These are phyloP conservation scores for Ophiocordyceps robertsii DNA, from an alignment of 2,329 filamentous ascomycete genomes.

Conservation along the genomic window DNA sequence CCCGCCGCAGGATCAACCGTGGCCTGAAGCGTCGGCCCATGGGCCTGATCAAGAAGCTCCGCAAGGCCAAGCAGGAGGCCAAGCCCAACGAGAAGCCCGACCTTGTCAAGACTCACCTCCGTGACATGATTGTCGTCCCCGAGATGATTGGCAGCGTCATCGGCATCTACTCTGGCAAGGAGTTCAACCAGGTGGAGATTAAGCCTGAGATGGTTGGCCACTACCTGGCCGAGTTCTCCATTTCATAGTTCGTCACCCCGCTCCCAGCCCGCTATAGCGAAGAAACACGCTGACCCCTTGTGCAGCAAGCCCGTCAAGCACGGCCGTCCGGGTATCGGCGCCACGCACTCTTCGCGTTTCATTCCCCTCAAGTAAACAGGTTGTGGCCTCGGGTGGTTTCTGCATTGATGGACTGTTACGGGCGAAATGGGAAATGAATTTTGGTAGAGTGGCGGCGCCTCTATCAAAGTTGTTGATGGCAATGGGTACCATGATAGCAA, in stretches of 20 bases:
- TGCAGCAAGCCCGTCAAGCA: constrained; percentile 98
- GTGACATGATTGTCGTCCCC: constrained; percentile 99
- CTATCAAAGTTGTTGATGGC: constrained; percentile 31
- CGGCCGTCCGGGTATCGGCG: constrained; percentile 99
- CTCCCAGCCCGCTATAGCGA: background rate
- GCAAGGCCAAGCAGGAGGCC: constrained; percentile 97
- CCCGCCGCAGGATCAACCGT: constrained; percentile 97
- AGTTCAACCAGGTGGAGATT: constrained; percentile 99
- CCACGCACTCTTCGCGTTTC: constrained; percentile 99
- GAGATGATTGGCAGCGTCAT: constrained; percentile 99
- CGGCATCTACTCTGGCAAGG: constrained; percentile 99
- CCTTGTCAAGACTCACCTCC: constrained; percentile 97
- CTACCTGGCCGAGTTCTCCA: constrained; percentile 98
- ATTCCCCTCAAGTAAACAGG: constrained; percentile 98
- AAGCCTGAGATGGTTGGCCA: constrained; percentile 99
- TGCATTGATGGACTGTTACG: constrained; percentile 43
- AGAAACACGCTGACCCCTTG: constrained; percentile 33
- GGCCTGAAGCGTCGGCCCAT: constrained; percentile 99
- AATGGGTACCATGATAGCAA: constrained; percentile 30
- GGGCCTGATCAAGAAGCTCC: constrained; percentile 99
- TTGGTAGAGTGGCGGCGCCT: constrained; percentile 32
- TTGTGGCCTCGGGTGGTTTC: constrained; percentile 35
- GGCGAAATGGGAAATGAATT: constrained; percentile 46
- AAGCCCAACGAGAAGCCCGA: constrained; percentile 99
- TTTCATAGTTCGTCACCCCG: constrained; percentile 79